phyloP scores from a whole-genome alignment of 129 eudicot genomes.

The Flaveria linearis region DNA sequence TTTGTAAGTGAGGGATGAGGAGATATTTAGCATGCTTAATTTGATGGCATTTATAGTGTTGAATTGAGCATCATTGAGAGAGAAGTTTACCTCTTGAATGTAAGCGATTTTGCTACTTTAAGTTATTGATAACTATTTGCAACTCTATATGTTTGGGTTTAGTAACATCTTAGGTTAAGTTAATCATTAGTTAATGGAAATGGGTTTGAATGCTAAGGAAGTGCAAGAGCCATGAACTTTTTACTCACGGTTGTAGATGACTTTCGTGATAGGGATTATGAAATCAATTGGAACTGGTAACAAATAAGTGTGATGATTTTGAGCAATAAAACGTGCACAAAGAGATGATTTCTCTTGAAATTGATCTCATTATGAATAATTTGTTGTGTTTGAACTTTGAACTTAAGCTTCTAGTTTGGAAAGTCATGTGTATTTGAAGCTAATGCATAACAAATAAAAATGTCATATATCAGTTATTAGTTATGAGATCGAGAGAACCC shows the following conservation, averaged over 20 bases:
- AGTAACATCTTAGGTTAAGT: neutral
- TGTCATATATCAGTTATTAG: neutral
- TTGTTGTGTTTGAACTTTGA: neutral
- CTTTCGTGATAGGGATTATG: neutral
- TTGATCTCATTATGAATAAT: slow-evolving; percentile 1
- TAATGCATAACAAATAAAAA: neutral
- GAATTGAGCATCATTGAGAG: no score
- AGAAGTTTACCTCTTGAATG: no score
- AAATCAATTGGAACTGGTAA: neutral
- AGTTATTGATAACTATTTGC: neutral
- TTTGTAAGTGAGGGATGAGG: neutral
- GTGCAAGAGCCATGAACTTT: neutral
- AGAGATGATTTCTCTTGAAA: neutral
- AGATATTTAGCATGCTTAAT: neutral
- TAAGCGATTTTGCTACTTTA: slow-evolving; percentile 3
- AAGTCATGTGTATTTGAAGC: neutral
- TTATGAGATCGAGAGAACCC: neutral
- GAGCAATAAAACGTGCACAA: neutral
- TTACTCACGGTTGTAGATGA: neutral
- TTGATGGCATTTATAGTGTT: neutral
- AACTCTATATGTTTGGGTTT: slow-evolving; percentile 11
- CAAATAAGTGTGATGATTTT: slow-evolving; percentile 4
- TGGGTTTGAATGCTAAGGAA: neutral
- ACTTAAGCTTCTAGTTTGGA: neutral
- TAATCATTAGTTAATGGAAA: slow-evolving; percentile 20